These are phyloP conservation scores for Cladophialophora carrionii DNA, from an alignment of 2,329 filamentous ascomycete species.

Conservation along the genomic window DNA sequence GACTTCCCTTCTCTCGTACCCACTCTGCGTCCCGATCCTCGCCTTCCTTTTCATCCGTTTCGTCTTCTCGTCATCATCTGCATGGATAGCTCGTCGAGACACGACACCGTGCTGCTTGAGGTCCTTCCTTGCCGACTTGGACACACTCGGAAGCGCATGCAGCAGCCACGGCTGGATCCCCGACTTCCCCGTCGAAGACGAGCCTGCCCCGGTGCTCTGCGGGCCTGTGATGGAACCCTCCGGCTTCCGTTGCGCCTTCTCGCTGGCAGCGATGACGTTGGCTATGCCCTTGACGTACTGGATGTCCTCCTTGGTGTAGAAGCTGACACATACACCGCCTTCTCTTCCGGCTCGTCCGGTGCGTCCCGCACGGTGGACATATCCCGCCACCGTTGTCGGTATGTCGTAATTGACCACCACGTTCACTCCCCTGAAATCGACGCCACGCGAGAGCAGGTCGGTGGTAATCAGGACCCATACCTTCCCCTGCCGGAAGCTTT, in stretches of 20 bases:
- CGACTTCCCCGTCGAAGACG: constrained; percentile 4
- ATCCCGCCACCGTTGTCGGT: constrained; percentile 83
- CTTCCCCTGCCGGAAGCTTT: constrained; percentile 85
- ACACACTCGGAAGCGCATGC: constrained; percentile 79
- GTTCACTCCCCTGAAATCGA: constrained; percentile 94
- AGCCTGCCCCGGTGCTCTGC: constrained; percentile 46
- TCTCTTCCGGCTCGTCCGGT: constrained; percentile 86
- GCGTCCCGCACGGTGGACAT: constrained; percentile 90
- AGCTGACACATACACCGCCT: constrained; percentile 86
- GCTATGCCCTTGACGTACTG: constrained; percentile 87
- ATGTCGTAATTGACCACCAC: constrained; percentile 98
- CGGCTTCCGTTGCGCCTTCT: constrained; percentile 63
- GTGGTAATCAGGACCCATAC: constrained; percentile 98
- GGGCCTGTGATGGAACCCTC: constrained; percentile 39
- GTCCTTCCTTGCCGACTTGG: constrained; percentile 80
- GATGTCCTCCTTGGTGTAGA: constrained; percentile 95
- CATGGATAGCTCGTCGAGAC: constrained; percentile 58
- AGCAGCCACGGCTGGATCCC: constrained; percentile 82
- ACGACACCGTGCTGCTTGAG: constrained; percentile 82
- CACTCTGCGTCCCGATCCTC: constrained; percentile 70
- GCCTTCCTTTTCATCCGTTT: constrained; percentile 52
- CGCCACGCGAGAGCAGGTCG: constrained; percentile 84
- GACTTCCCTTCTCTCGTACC: constrained; percentile 52
- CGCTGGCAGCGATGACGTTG: constrained; percentile 84
- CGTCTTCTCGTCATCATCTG: constrained; percentile 47